A percentile compares a stretch with the other conserved stretches of the same genome.
Evolutionary conservation across 2,329 filamentous ascomycete genomes (phyloP).

Genomic region (Alternaria arborescens): DNA sequence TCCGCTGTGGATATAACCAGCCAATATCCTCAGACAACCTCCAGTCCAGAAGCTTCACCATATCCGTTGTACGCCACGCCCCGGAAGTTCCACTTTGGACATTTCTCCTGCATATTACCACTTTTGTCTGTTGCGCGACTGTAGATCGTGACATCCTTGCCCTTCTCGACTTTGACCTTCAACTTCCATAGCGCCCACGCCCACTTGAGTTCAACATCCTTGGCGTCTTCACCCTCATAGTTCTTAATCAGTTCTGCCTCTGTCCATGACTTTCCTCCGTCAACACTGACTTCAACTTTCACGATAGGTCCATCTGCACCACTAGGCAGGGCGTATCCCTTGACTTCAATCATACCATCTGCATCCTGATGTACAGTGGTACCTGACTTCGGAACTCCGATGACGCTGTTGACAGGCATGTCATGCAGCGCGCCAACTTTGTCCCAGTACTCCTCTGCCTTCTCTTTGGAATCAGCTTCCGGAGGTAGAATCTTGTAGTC

Average conservation of each 20-base stretch:
- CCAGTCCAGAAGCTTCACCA: constrained; percentile 62
- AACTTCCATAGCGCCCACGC: constrained; percentile 66
- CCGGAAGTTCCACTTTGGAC: constrained; percentile 65
- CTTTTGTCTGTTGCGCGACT: constrained; percentile 64
- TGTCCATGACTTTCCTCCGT: constrained; percentile 61
- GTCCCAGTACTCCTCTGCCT: constrained; percentile 63
- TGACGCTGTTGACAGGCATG: constrained; percentile 65
- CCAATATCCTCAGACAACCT: constrained; percentile 45
- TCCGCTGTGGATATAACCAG: not conserved
- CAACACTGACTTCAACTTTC: constrained; percentile 62
- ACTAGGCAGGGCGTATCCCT: constrained; percentile 65
- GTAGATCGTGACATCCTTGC: constrained; percentile 56
- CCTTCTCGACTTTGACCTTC: constrained; percentile 53
- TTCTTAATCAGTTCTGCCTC: constrained; percentile 54
- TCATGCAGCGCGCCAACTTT: constrained; percentile 61
- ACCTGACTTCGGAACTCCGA: constrained; percentile 58
- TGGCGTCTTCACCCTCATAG: constrained; percentile 21
- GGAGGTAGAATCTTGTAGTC: constrained; percentile 69
- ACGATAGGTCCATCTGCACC: constrained; percentile 62
- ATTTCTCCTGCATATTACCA: constrained; percentile 61
- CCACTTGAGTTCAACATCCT: constrained; percentile 57
- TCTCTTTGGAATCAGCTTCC: constrained; percentile 57
- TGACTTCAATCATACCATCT: constrained; percentile 58
- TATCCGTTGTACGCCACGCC: constrained; percentile 69
- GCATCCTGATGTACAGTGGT: constrained; percentile 53